These are phyloP conservation scores for Paraglomus occultum DNA, from an alignment of 192 early-diverging fungal genomes.

Conservation along the genomic window DNA sequence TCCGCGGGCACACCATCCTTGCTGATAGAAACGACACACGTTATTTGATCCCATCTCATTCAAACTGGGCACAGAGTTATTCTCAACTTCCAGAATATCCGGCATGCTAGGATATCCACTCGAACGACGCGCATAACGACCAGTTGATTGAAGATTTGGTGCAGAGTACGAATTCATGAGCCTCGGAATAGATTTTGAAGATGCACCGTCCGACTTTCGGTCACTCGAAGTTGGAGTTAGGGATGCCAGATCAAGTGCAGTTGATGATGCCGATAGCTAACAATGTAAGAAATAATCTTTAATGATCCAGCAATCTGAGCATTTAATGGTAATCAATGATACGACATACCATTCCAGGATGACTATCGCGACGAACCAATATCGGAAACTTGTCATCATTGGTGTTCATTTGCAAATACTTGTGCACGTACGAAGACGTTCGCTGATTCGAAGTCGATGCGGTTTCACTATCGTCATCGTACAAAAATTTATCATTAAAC, in stretches of 20 bases:
- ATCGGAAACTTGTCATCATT: conserved; percentile 48
- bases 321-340: background rate
- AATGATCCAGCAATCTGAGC: background rate
- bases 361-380: conserved; percentile 34
- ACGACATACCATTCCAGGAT: conserved; percentile 21
- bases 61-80: conserved; percentile 27
- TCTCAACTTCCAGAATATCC: conserved; percentile 10
- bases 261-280: conserved; percentile 46
- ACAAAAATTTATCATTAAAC: conserved; percentile 47
- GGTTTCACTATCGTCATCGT: conserved; percentile 45
- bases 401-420: conserved; percentile 42
- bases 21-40: conserved; percentile 31
- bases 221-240: conserved; percentile 35
- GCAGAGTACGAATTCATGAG: conserved; percentile 46
- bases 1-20: conserved; percentile 38
- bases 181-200: conserved; percentile 35
- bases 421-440: conserved; percentile 37
- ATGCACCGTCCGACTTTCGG: conserved; percentile 31
- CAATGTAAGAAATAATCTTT: background rate
- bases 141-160: conserved; percentile 41
- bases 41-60: background rate
- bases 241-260: conserved; percentile 44
- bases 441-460: background rate
- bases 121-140: conserved; percentile 32
- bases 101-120: conserved; percentile 28